Evolutionary conservation across 345 rosid species (phyloP).

Genomic region (Euphorbia tirucalli): DNA sequence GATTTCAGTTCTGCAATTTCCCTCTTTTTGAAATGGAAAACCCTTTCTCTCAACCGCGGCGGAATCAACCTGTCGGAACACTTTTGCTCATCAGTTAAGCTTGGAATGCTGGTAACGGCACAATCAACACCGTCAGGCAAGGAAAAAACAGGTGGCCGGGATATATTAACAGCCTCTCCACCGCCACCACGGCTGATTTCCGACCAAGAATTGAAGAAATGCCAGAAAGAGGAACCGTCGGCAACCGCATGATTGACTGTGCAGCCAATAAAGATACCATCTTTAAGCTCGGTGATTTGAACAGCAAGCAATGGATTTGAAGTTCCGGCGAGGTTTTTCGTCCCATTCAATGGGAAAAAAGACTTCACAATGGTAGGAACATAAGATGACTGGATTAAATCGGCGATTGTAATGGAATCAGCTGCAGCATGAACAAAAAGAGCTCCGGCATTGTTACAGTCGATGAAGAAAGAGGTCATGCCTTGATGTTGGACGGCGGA

Average conservation of each 20-base stretch:
- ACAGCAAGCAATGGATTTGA: slow-evolving; percentile 41
- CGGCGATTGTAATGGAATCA: slow-evolving; percentile 24
- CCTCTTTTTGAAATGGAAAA: slow-evolving; percentile 12
- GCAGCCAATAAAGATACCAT: slow-evolving; percentile 45
- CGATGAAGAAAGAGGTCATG: slow-evolving; percentile 14
- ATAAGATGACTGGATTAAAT: slow-evolving; percentile 24
- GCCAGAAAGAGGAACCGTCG: slow-evolving; percentile 45
- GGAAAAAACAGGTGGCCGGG: slow-evolving; percentile 18
- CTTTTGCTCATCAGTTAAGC: background rate
- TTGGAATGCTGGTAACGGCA: slow-evolving; percentile 21
- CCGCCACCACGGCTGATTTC: slow-evolving; percentile 28
- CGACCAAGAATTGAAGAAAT: slow-evolving; percentile 47
- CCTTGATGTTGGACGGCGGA: slow-evolving; percentile 5
- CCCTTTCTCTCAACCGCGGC: slow-evolving; percentile 14
- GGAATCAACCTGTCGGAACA: background rate
- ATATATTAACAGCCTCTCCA: background rate
- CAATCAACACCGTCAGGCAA: slow-evolving; percentile 4
- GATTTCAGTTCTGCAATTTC: slow-evolving; percentile 11
- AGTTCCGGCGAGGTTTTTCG: slow-evolving; percentile 27
- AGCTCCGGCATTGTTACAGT: slow-evolving; percentile 34
- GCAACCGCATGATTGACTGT: slow-evolving; percentile 35
- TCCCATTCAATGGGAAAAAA: slow-evolving; percentile 41
- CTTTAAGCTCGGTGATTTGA: slow-evolving; percentile 44
- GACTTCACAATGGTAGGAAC: slow-evolving; percentile 32
- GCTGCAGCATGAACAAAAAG: slow-evolving; percentile 38